phyloP scores from a whole-genome alignment of 768 basidiomycete genomes.

The Rhodosporidiobolus sp. region DNA sequence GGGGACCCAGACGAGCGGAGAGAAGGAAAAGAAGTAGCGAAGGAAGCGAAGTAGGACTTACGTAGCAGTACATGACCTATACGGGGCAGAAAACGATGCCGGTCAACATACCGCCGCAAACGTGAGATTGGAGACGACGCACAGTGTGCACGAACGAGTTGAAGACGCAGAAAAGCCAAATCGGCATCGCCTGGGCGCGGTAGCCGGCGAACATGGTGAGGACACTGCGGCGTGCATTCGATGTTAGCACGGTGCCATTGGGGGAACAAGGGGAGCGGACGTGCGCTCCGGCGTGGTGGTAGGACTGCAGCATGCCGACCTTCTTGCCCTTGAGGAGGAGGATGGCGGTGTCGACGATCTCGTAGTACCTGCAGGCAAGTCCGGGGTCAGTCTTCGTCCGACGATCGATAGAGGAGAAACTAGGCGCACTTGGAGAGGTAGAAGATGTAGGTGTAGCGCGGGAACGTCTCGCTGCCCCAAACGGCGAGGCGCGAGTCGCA shows the following conservation, averaged over 20 bases:
- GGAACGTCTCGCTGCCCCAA: constrained; percentile 24
- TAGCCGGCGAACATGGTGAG: constrained; percentile 40
- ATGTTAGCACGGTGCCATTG: neutral
- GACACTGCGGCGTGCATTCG: neutral
- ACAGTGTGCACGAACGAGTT: constrained; percentile 44
- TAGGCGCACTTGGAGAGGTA: constrained; percentile 30
- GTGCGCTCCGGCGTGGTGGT: constrained; percentile 45
- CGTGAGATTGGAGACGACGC: too few relatives aligned
- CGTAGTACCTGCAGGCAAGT: neutral
- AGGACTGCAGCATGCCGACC: constrained; percentile 41
- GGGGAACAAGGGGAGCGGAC: neutral
- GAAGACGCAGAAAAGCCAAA: constrained; percentile 40
- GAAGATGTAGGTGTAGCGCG: constrained; percentile 34
- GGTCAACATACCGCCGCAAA: too few relatives aligned
- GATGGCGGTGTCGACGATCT: constrained; percentile 40
- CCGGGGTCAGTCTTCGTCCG: neutral
- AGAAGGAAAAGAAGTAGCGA: neutral
- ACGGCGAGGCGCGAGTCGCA: constrained; percentile 32
- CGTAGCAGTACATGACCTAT: constrained; percentile 37
- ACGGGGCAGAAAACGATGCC: too few relatives aligned
- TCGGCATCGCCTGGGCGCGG: constrained; percentile 31
- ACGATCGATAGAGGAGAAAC: neutral
- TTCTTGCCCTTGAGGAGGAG: constrained; percentile 46
- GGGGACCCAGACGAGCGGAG: too few relatives aligned
- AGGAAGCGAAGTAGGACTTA: neutral